A percentile compares a stretch with the other conserved stretches of the same genome.
Conservation (phyloP, 768 basidiomycete species). For the Pleurotus djamor region DNA sequence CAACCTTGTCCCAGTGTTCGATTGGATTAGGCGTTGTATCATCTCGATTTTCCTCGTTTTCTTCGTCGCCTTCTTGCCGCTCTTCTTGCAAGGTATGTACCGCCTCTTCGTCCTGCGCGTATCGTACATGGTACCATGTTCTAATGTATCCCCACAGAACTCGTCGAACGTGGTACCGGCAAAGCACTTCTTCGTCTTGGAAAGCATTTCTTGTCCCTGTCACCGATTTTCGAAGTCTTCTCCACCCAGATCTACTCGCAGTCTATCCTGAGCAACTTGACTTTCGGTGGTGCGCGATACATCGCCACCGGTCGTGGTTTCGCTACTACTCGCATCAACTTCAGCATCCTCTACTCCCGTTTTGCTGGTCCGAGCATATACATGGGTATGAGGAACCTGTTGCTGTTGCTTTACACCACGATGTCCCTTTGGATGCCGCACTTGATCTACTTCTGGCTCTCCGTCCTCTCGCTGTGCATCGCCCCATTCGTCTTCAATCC, state of each 20-base stretch:
- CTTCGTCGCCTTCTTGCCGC: constrained; percentile 94
- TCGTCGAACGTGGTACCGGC: constrained; percentile 94
- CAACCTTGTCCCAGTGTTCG: constrained; percentile 93
- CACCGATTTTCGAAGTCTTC: constrained; percentile 98
- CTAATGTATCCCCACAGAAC: constrained; percentile 48
- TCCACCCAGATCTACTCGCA: constrained; percentile 98
- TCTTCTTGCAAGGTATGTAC: constrained; percentile 88
- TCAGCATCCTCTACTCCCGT: constrained; percentile 95
- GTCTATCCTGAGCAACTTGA: constrained; percentile 94
- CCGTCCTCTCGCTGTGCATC: constrained; percentile 90
- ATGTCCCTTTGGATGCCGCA: constrained; percentile 92
- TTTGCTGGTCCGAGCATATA: constrained; percentile 99
- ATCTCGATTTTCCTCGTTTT: constrained; percentile 99
- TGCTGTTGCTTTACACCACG: constrained; percentile 88
- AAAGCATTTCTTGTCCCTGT: constrained; percentile 96
- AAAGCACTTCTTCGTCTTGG: constrained; percentile 91
- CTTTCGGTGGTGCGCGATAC: constrained; percentile 97
- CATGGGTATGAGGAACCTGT: constrained; percentile 93
- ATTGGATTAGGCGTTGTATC: constrained; percentile 97
- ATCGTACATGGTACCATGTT: neutral
- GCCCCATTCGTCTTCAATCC: constrained; percentile 99
- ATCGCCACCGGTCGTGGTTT: constrained; percentile 99
- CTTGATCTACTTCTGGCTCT: constrained; percentile 99
- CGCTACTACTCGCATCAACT: constrained; percentile 93
- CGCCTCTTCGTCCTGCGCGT: neutral